A percentile compares a stretch with the other conserved stretches of the same genome.
Conservation (phyloP, 2,329 filamentous ascomycete species). For the Thielaviopsis ethacetica region DNA sequence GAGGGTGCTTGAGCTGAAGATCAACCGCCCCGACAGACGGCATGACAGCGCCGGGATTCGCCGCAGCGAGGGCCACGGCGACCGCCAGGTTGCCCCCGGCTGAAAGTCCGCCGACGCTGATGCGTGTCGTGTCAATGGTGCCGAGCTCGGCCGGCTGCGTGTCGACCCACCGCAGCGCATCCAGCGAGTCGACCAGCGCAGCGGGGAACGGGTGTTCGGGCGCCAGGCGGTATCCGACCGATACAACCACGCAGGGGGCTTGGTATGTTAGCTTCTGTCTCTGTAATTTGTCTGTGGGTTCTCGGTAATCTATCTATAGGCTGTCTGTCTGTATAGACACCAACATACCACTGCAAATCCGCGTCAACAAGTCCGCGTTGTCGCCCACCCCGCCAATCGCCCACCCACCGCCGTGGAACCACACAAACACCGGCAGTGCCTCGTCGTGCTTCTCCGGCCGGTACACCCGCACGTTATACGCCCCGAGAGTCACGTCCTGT, state of each 20-base stretch:
- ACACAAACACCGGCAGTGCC: constrained; percentile 18
- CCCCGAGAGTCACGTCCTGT: constrained; percentile 16
- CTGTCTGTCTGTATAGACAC: too few relatives aligned
- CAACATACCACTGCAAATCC: constrained; percentile 16
- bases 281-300: too few relatives aligned
- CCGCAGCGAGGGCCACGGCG: constrained; percentile 8
- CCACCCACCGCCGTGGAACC: constrained; percentile 26
- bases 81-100: constrained; percentile 16
- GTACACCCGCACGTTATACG: constrained; percentile 20
- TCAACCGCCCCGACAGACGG: too few relatives aligned
- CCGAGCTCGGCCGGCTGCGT: constrained; percentile 12
- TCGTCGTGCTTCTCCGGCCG: constrained; percentile 15
- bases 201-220: constrained; percentile 22
- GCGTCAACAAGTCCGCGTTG: constrained; percentile 20
- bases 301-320: too few relatives aligned
- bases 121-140: constrained; percentile 16
- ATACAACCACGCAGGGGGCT: constrained; percentile 17
- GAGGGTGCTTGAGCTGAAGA: too few relatives aligned
- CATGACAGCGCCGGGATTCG: not conserved
- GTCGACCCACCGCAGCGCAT: constrained; percentile 19
- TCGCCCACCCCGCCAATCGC: constrained; percentile 21
- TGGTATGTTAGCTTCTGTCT: not conserved
- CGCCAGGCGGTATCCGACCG: constrained; percentile 21
- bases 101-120: constrained; percentile 20
- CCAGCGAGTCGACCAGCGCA: constrained; percentile 20